phyloP scores from a whole-genome alignment of 495 filamentous ascomycete species.

The Hypoxylon fragiforme region DNA sequence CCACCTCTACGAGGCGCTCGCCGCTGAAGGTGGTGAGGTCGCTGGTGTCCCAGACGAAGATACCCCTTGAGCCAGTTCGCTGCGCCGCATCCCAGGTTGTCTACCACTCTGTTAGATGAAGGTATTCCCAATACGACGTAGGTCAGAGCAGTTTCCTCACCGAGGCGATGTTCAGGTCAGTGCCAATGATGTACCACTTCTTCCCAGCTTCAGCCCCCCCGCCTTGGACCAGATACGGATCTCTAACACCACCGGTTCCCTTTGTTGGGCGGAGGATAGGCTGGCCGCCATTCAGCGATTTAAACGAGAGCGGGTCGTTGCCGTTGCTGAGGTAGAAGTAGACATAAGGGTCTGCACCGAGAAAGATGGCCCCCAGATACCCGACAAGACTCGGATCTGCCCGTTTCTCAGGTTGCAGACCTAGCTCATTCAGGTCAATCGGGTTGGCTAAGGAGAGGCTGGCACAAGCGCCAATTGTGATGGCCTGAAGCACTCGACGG shows the following conservation, averaged over 20 bases:
- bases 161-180: slow-evolving; percentile 55
- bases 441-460: slow-evolving; percentile 18
- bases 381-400: slow-evolving; percentile 48
- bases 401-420: slow-evolving; percentile 28
- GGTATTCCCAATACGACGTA: neutral
- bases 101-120: slow-evolving; percentile 28
- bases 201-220: slow-evolving; percentile 51
- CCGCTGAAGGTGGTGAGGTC: slow-evolving; percentile 53
- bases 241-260: slow-evolving; percentile 54
- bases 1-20: slow-evolving; percentile 53
- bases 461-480: slow-evolving; percentile 14
- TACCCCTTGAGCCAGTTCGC: slow-evolving; percentile 51
- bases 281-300: slow-evolving; percentile 49
- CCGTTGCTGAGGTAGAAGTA: slow-evolving; percentile 59
- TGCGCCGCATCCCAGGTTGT: slow-evolving; percentile 57
- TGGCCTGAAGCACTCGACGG: slow-evolving; percentile 15
- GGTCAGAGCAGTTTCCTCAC: slow-evolving; percentile 25
- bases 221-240: slow-evolving; percentile 52
- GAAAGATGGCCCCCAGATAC: slow-evolving; percentile 57
- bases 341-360: slow-evolving; percentile 55
- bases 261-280: slow-evolving; percentile 53
- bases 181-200: slow-evolving; percentile 61
- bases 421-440: slow-evolving; percentile 24
- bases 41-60: slow-evolving; percentile 58
- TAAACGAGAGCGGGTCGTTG: slow-evolving; percentile 52